Evolutionary conservation across 345 rosid species (phyloP), one percentile per base, ranked within the genome.

Genomic region (Linum usitatissimum): DNA sequence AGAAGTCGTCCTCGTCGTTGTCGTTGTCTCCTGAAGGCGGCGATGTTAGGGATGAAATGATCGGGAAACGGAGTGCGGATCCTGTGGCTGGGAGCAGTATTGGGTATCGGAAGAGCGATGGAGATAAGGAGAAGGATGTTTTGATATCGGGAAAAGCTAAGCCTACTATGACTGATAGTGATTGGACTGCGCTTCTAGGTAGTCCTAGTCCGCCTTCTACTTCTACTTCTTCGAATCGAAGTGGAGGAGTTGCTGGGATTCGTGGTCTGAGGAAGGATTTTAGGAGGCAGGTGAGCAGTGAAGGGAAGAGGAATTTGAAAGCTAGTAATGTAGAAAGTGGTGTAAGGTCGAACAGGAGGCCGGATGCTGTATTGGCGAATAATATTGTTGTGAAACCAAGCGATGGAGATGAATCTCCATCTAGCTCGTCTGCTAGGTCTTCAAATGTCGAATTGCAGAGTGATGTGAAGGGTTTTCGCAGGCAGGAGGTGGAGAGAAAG

Each of bases 161-260:
- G 65, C 64, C 88, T 10, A 59, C 80, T 14, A 82, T 83, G 30
- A 84, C 82, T 66, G 98, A 92, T 59, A 80, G 75, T 74, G 98
- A 89, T 67, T 92, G 98, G 97, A 89, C 98, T 30, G 82, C 87
- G 64, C 75, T 92, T 40, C 79, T 89, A 72, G 68, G 86, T 62
- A 62, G 80, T n/a, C 85, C 89, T 5, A 65, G 55, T 68, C 18
- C 68, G 6, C 38, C 78, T n/a, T 64, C 69, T 19, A n/a, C n/a
- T 23, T 23, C 28, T 1, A 53, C 75, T 49, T 62, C 71, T 9
- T 67, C 66, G 58, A 73, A 65, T 61, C 75, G 74, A 12, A 56
- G 76, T n/a, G 59, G 75, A 68, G 83, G 38, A 34, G 38, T 34
- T 34, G 61, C 86, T 70, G 76, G 28, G 57, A 59, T 66, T 73